Base-by-base conservation (phyloP, 352 stramenopile species). In the Pythium monospermum region DNA sequence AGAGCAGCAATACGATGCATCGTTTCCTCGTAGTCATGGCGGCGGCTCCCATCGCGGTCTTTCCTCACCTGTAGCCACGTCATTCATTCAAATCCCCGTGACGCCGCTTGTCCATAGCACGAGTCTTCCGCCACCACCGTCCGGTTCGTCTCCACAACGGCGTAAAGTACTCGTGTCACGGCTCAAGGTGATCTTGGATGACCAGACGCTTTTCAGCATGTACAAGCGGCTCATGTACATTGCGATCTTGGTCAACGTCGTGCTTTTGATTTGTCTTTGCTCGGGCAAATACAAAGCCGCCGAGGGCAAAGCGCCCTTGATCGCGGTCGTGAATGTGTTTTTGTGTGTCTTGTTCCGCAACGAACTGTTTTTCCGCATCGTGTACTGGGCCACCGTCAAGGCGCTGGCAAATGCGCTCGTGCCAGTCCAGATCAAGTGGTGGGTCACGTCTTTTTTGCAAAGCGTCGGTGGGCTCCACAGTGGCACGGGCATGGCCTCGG, bases 181-280 rank as follows among this genome's bases (percentile, higher is more conserved):
- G 3, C 23, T 48, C 41, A 48, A 48, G 27, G 41, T 48, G 7
- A 48, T 48, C 22, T 30, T 48, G 21, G 19, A 48, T 15, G 41
- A 48, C 16, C 41, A 48, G 25, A 48, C 41, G 21, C 41, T 48
- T 12, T 48, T 48, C 41, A 48, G 41, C 41, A 48, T 48, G 41
- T 48, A 48, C 41, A 48, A 48, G 41, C 41, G 41, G 3, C 41
- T 48, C 41, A 48, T 48, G 41, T 48, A 48, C 23, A 22, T 48
- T 15, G 41, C 41, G 7, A 10, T 48, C 23, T n/a, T 23, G 3
- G 27, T n/a, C 41, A 48, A 48, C 41, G 21, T 48, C 26, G 25
- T 30, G 25, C 41, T 48, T 13, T 6, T 48, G 3, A 12, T 31
- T n/a, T 26, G 31, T 4, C 41, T 48, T 18, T 48, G 41, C 41